These are phyloP conservation scores for Acanthamoeba castellanii DNA, from an alignment of 208 protist species.

Conservation along the genomic window DNA sequence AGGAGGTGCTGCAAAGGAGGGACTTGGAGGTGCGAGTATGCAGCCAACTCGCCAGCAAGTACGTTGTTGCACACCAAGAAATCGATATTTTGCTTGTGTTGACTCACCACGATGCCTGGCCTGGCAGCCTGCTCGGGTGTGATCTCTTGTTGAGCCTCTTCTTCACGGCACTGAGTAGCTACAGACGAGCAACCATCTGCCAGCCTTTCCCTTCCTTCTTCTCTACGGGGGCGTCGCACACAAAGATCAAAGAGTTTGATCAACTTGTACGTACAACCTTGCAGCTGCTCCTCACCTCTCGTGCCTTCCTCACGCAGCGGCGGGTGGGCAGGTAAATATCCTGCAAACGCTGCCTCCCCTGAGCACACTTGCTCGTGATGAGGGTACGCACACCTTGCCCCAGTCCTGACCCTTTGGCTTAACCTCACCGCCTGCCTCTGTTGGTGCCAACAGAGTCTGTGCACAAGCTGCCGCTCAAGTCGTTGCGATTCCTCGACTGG, in stretches of 20 bases:
- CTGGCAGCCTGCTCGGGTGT: background rate
- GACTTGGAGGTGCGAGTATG: background rate
- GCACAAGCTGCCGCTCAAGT: background rate
- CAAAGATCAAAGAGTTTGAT: slow-evolving; percentile 40
- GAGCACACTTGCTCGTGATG: background rate
- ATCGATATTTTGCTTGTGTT: background rate
- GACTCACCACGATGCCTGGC: background rate
- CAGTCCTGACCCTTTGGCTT: background rate
- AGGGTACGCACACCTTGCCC: background rate
- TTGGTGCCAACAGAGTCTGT: background rate
- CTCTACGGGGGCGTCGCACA: background rate
- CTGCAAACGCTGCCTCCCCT: background rate
- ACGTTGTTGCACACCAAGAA: background rate
- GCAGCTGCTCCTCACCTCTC: background rate
- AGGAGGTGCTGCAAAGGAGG: background rate
- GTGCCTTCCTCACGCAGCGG: background rate
- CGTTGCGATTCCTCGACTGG: background rate
- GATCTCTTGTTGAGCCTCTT: slow-evolving; percentile 58
- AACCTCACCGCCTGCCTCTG: background rate
- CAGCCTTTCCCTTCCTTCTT: slow-evolving; percentile 38
- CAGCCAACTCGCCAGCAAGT: background rate
- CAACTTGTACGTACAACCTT: background rate
- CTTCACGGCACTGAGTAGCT: background rate
- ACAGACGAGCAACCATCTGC: slow-evolving; percentile 58
- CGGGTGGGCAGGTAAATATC: background rate